Evolutionary conservation across 2,329 filamentous ascomycete species (phyloP).

Genomic region (Xylaria sp.): DNA sequence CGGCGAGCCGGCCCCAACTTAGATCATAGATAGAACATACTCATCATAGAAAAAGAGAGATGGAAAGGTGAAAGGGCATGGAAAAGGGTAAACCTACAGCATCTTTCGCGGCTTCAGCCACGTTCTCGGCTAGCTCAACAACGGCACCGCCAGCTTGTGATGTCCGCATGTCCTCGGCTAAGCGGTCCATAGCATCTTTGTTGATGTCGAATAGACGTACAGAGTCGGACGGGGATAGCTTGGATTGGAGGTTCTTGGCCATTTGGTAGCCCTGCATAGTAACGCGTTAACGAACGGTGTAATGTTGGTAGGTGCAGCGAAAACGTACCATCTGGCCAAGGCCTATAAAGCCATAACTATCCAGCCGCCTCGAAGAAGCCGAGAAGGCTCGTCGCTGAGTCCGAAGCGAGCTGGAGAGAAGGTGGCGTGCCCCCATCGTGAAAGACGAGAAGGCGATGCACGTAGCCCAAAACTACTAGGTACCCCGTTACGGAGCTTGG

Average conservation of each 20-base stretch:
- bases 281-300: conserved; percentile 9
- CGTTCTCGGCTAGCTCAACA: conserved; percentile 52
- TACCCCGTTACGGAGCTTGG: conserved; percentile 5
- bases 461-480: conserved; percentile 38
- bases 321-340: conserved; percentile 64
- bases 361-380: conserved; percentile 51
- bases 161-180: conserved; percentile 54
- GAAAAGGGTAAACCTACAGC: conserved; percentile 50
- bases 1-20: conserved; percentile 69
- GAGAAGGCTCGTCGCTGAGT: conserved; percentile 57
- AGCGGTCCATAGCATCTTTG: conserved; percentile 50
- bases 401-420: conserved; percentile 46
- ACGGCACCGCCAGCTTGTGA: conserved; percentile 52
- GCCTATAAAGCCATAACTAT: conserved; percentile 65
- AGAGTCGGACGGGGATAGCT: conserved; percentile 56
- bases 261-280: conserved; percentile 62
- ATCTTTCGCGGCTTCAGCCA: conserved; percentile 55
- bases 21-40: conserved; percentile 66
- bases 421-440: conserved; percentile 51
- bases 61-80: conserved; percentile 19
- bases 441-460: conserved; percentile 42
- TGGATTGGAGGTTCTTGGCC: conserved; percentile 66
- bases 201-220: conserved; percentile 64
- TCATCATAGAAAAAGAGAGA: conserved; percentile 43
- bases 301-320: neutral